Evolutionary conservation across 345 rosid species (phyloP).

Genomic region (Hirschfeldia incana): DNA sequence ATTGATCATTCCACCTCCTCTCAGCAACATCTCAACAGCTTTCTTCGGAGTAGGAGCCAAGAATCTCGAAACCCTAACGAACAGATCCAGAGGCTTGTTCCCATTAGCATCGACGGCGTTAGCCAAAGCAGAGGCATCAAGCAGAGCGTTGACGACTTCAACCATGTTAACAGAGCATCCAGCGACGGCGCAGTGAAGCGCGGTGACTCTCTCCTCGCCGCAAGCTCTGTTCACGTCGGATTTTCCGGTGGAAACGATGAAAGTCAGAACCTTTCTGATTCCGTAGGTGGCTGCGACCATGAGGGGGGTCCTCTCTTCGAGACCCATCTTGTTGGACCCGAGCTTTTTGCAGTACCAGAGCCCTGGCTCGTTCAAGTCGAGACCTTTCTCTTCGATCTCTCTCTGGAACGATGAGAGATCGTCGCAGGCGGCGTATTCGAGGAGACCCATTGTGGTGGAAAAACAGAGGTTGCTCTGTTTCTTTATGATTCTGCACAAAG

Average conservation of each 20-base stretch:
- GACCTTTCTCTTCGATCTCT: slow-evolving; percentile 57
- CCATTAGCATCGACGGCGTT: slow-evolving; percentile 59
- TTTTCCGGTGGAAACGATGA: slow-evolving; percentile 53
- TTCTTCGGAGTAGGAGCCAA: slow-evolving; percentile 40
- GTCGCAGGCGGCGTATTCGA: slow-evolving; percentile 77
- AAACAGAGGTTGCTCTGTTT: no score
- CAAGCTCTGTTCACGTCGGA: slow-evolving; percentile 69
- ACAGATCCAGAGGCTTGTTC: slow-evolving; percentile 64
- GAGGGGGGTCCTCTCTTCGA: slow-evolving; percentile 81
- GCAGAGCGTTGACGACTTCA: slow-evolving; percentile 55
- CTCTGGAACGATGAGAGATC: slow-evolving; percentile 59
- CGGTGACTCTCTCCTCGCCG: slow-evolving; percentile 77
- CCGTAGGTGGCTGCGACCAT: slow-evolving; percentile 89
- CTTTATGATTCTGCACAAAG: slow-evolving; percentile 42
- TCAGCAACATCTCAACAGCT: slow-evolving; percentile 59
- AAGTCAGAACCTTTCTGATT: slow-evolving; percentile 59
- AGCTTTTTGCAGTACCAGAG: slow-evolving; percentile 71
- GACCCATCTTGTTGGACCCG: slow-evolving; percentile 82
- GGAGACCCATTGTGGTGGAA: slow-evolving; percentile 46
- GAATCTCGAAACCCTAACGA: slow-evolving; percentile 41
- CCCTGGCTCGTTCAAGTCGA: slow-evolving; percentile 58
- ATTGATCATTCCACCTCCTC: slow-evolving; percentile 47
- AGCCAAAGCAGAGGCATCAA: slow-evolving; percentile 68
- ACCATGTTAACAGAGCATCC: slow-evolving; percentile 55
- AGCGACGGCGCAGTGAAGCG: slow-evolving; percentile 93